Evolutionary conservation across 441 rosid genomes (phyloP), one percentile per base, ranked within the genome.

Genomic region (Rhodomyrtus psidioides): DNA sequence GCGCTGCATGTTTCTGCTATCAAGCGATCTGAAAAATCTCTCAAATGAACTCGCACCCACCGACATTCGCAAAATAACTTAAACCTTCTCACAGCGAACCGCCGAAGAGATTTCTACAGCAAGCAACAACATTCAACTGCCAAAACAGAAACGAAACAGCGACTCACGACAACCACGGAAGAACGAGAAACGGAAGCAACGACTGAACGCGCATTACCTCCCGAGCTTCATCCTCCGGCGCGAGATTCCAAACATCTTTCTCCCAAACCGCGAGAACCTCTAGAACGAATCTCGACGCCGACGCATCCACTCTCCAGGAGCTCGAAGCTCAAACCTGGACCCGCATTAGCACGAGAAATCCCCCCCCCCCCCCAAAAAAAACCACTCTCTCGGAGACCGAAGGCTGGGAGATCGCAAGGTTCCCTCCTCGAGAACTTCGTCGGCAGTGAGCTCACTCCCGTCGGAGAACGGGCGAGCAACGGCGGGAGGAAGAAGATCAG

Each of bases 201-300:
- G 46, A 30, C 84, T n/a, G 59, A 24, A 53, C 39, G 42, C n/a
- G 60, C 84, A 56, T 54, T 82, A 82, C 84, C 84, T 82, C 60
- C 84, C 84, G 60, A 82, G 60, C 84, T 82, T 82, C 84, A 53
- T 82, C 55, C 84, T 30, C 24, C 84, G 84, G 27, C 84, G 84
- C n/a, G 84, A 82, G 56, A 82, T 54, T 34, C 84, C 84, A n/a
- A 82, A 82, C 84, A 82, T 82, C 30, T 34, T 82, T 17, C 42
- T 23, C 42, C 34, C 79, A 42, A 70, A 70, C 79, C 79, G n/a
- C 79, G 49, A 70, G n/a, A 12, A 70, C n/a, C 49, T 21, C 79
- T 70, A 70, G 8, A 65, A 42, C 79, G 79, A 65, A 34, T 65
- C 79, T 34, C 49, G 79, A 42, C 79, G 23, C n/a, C 49, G 49